phyloP scores from a whole-genome alignment of 495 filamentous ascomycete species.

The Glarea lozoyensis region DNA sequence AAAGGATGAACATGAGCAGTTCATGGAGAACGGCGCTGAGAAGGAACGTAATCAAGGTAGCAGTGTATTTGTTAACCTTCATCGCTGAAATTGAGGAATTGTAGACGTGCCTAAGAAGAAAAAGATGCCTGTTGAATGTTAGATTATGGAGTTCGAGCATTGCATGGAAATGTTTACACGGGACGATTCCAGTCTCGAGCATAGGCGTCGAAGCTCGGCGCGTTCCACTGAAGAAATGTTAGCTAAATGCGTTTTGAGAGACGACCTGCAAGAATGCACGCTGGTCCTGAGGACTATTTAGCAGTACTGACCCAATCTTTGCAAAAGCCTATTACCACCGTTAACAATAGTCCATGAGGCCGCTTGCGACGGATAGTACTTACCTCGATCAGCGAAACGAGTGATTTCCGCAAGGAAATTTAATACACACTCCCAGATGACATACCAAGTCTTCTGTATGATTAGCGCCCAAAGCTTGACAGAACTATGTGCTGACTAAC shows the following conservation, averaged over 20 bases:
- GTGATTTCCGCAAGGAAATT: slow-evolving; percentile 69
- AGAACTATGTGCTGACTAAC: slow-evolving; percentile 3
- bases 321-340: no score
- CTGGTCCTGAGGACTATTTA: neutral
- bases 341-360: no score
- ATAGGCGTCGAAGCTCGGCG: slow-evolving; percentile 55
- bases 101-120: slow-evolving; percentile 66
- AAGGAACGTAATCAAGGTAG: slow-evolving; percentile 66
- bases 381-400: slow-evolving; percentile 64
- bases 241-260: slow-evolving; percentile 1
- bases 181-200: slow-evolving; percentile 59
- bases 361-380: no score
- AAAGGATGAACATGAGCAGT: slow-evolving; percentile 68
- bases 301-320: slow-evolving; percentile 41
- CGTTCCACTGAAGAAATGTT: slow-evolving; percentile 10
- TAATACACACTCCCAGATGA: slow-evolving; percentile 75
- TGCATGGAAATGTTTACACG: neutral
- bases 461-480: neutral
- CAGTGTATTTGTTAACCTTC: slow-evolving; percentile 55
- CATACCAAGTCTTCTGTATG: slow-evolving; percentile 47
- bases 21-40: slow-evolving; percentile 63
- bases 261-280: no score
- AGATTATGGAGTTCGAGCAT: neutral
- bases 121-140: slow-evolving; percentile 24
- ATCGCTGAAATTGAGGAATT: slow-evolving; percentile 63